These are phyloP conservation scores for Tarenaya hassleriana DNA, from an alignment of 345 rosid species.

Conservation along the genomic window DNA sequence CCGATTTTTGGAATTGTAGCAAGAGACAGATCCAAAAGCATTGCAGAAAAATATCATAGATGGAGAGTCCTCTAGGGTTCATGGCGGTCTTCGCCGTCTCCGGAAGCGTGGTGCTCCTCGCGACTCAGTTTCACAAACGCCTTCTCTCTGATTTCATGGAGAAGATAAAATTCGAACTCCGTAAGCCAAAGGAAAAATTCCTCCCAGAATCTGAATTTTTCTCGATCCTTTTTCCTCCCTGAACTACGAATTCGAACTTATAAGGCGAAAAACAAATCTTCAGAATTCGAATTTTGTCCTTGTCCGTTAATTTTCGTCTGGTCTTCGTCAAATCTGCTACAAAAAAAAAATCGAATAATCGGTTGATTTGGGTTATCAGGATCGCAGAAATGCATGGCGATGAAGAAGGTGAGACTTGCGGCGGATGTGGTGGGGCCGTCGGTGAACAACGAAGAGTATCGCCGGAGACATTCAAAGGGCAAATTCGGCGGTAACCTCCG, in stretches of 20 bases:
- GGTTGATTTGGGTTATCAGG: background rate
- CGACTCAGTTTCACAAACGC: conserved; percentile 62
- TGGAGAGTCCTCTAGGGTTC: conserved; percentile 49
- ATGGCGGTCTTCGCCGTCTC: conserved; percentile 86
- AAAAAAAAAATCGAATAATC: background rate
- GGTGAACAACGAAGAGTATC: conserved; percentile 50
- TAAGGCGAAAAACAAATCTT: background rate
- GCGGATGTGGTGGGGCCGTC: conserved; percentile 75
- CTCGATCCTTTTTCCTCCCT: too few species aligned
- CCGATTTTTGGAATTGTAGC: too few species aligned
- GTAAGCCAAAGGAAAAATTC: conserved; percentile 5
- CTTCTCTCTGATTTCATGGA: conserved; percentile 80
- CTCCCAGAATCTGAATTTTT: background rate
- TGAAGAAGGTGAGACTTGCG: conserved; percentile 67
- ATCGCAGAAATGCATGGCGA: conserved; percentile 20
- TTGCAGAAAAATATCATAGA: background rate
- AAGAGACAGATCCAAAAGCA: too few species aligned
- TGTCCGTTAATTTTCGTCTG: background rate
- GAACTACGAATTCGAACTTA: conserved; percentile 43
- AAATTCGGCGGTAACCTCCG: conserved; percentile 12
- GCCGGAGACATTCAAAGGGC: conserved; percentile 31
- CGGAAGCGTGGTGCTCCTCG: conserved; percentile 69
- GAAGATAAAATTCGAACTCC: conserved; percentile 55
- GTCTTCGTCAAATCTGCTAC: background rate
- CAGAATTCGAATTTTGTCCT: conserved; percentile 1